These are phyloP conservation scores for Chrysoporthe austroafricana DNA, from an alignment of 2,329 filamentous ascomycete species.

Conservation along the genomic window DNA sequence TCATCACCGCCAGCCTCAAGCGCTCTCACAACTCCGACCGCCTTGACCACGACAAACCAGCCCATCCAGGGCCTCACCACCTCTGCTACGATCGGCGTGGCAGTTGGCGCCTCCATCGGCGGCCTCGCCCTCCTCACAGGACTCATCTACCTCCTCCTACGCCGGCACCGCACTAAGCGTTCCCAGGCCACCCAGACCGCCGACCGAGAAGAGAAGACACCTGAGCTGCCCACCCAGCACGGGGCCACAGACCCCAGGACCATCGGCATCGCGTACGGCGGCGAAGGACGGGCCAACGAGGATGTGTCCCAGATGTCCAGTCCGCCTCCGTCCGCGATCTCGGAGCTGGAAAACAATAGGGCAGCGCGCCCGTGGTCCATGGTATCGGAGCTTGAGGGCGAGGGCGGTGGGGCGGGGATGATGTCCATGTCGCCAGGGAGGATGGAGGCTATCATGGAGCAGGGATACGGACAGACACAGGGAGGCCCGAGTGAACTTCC, in stretches of 20 bases:
- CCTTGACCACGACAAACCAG: not conserved
- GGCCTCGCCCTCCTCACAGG: slow-evolving; percentile 30
- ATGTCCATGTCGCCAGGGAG: not conserved
- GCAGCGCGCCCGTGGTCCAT: slow-evolving; percentile 33
- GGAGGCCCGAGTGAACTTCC: slow-evolving; percentile 19
- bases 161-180: slow-evolving; percentile 24
- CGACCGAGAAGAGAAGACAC: not conserved
- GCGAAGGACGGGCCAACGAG: not conserved
- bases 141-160: slow-evolving; percentile 31
- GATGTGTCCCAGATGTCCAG: slow-evolving; percentile 12
- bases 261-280: slow-evolving; percentile 15
- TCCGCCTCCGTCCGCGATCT: slow-evolving; percentile 15
- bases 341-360: slow-evolving; percentile 30
- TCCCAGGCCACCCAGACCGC: not conserved
- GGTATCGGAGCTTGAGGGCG: slow-evolving; percentile 30
- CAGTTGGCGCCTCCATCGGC: slow-evolving; percentile 27
- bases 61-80: slow-evolving; percentile 29
- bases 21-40: slow-evolving; percentile 4
- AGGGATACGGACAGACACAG: not conserved
- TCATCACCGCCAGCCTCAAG: not conserved
- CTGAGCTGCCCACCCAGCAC: slow-evolving; percentile 9
- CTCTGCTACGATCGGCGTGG: slow-evolving; percentile 34
- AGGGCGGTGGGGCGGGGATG: not conserved
- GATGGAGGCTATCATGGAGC: slow-evolving; percentile 13
- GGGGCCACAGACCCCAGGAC: slow-evolving; percentile 12